Evolutionary conservation across 2,329 filamentous ascomycete genomes (phyloP).

Genomic region (Arthrobotrys conoides): DNA sequence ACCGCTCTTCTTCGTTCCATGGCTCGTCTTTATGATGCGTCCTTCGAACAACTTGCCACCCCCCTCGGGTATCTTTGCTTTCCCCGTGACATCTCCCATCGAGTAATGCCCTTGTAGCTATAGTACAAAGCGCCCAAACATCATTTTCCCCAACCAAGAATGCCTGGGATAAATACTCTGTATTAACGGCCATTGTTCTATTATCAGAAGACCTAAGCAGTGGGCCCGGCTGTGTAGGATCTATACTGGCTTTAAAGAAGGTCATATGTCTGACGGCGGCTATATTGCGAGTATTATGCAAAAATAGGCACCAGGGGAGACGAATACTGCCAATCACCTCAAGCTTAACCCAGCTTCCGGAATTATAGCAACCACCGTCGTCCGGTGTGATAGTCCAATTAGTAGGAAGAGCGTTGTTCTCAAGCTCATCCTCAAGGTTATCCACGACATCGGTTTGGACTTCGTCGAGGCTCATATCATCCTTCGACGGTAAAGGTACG

Average conservation of each 20-base stretch:
- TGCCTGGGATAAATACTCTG: background rate
- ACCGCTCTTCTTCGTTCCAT: background rate
- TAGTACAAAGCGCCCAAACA: constrained; percentile 1
- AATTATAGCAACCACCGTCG: constrained; percentile 13
- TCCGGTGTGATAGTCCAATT: background rate
- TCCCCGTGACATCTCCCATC: constrained; percentile 10
- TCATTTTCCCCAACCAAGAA: background rate
- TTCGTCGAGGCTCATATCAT: background rate
- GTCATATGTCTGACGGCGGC: constrained; percentile 4
- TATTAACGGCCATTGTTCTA: background rate
- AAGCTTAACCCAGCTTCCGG: constrained; percentile 21
- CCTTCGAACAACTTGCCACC: background rate
- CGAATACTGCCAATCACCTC: background rate
- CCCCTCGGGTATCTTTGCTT: constrained; percentile 35
- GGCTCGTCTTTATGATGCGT: background rate
- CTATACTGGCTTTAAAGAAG: constrained; percentile 7
- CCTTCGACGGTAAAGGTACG: too few relatives aligned
- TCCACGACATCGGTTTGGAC: background rate
- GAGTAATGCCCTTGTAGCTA: background rate
- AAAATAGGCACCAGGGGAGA: background rate
- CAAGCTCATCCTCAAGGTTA: background rate
- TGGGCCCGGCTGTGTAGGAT: background rate
- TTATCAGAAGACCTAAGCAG: background rate
- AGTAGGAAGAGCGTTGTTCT: background rate
- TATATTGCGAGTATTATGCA: background rate